phyloP scores from a whole-genome alignment of 2,329 filamentous ascomycete genomes.

The Cladosporium halotolerans region DNA sequence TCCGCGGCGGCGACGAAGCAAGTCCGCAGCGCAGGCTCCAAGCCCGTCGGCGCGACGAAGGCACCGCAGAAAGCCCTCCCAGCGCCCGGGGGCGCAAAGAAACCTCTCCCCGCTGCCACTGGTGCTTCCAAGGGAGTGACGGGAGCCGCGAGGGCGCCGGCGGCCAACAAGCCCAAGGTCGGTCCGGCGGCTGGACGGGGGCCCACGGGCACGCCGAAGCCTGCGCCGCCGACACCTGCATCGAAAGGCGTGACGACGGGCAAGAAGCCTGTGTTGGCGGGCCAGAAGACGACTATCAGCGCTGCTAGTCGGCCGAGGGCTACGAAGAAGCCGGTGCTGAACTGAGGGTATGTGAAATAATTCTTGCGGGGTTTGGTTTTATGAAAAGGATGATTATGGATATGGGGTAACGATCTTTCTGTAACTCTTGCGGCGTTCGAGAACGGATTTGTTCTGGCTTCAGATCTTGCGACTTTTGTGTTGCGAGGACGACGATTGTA shows the following conservation, averaged over 20 bases:
- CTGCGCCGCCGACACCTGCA: slow-evolving; percentile 8
- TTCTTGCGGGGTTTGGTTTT: neutral
- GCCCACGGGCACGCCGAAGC: slow-evolving; percentile 1
- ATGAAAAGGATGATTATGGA: neutral
- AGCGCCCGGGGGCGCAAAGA: slow-evolving; percentile 6
- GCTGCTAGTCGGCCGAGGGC: slow-evolving; percentile 17
- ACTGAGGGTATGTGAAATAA: neutral
- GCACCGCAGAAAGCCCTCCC: slow-evolving; percentile 14
- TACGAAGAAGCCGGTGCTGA: slow-evolving; percentile 6
- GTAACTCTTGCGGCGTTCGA: no score
- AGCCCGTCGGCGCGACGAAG: neutral
- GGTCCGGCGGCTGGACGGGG: neutral
- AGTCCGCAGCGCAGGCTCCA: slow-evolving; percentile 1
- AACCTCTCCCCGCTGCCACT: neutral
- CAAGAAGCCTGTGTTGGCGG: neutral
- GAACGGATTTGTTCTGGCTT: no score
- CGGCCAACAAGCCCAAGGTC: slow-evolving; percentile 5
- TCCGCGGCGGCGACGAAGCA: slow-evolving; percentile 7
- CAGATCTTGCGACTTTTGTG: no score
- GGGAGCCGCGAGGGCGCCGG: neutral
- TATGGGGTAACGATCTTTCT: no score
- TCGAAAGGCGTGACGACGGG: slow-evolving; percentile 6
- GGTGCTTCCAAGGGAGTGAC: neutral
- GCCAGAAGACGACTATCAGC: slow-evolving; percentile 16
- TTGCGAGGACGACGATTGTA: no score